Evolutionary conservation across 2,329 filamentous ascomycete species (phyloP).

Genomic region (Hypoxylon sp.): DNA sequence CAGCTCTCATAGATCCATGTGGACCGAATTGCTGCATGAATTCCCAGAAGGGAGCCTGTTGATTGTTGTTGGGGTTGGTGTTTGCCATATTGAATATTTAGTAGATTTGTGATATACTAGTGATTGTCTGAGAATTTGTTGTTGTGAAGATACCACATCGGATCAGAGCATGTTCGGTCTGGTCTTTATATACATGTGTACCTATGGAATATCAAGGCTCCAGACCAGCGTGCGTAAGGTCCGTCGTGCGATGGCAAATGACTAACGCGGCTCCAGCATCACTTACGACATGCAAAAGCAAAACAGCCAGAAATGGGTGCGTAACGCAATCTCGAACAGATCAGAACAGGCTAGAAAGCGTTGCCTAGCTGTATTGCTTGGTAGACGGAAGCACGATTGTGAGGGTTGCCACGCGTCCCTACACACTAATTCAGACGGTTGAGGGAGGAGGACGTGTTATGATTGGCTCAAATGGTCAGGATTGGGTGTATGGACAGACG

Average conservation of each 20-base stretch:
- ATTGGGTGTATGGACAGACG: slow-evolving; percentile 23
- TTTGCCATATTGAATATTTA: slow-evolving; percentile 39
- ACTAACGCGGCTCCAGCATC: slow-evolving; percentile 26
- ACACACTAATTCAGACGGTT: slow-evolving; percentile 27
- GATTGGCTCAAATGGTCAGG: slow-evolving; percentile 31
- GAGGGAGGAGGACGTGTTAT: slow-evolving; percentile 2
- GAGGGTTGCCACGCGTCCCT: slow-evolving; percentile 39
- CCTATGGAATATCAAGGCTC: slow-evolving; percentile 27
- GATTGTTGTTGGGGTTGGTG: slow-evolving; percentile 37
- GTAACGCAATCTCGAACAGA: slow-evolving; percentile 42
- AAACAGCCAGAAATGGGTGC: slow-evolving; percentile 31
- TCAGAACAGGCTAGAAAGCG: slow-evolving; percentile 40
- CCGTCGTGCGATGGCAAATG: slow-evolving; percentile 34
- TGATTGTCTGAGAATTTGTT: slow-evolving; percentile 18
- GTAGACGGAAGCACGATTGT: slow-evolving; percentile 21
- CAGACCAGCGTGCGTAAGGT: slow-evolving; percentile 31
- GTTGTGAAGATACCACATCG: slow-evolving; percentile 10
- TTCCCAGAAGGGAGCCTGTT: slow-evolving; percentile 51
- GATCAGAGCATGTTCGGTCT: not conserved
- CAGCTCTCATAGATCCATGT: slow-evolving; percentile 48
- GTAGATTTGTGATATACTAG: slow-evolving; percentile 8
- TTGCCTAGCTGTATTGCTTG: slow-evolving; percentile 27
- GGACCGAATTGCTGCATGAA: slow-evolving; percentile 57
- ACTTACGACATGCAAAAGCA: slow-evolving; percentile 28
- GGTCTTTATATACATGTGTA: slow-evolving; percentile 35